These are phyloP conservation scores for Pseudonectria foliicola DNA, from an alignment of 2,329 filamentous ascomycete species.

Conservation along the genomic window DNA sequence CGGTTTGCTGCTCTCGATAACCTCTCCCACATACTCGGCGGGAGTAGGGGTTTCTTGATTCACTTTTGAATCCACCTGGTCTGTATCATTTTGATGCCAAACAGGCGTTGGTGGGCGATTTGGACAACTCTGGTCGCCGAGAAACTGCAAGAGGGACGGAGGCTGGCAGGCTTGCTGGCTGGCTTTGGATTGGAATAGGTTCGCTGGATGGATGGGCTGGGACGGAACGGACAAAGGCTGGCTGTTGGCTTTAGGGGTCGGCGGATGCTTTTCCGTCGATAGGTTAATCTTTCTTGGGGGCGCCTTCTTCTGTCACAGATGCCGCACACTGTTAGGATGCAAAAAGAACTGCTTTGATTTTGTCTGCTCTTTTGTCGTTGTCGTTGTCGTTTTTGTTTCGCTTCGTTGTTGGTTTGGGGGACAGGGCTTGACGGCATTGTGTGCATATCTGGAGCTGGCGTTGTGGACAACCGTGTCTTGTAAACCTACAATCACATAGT, in stretches of 20 bases:
- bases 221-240: conserved; percentile 3
- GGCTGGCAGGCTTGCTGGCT: not conserved
- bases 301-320: conserved; percentile 7
- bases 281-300: conserved; percentile 9
- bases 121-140: not conserved
- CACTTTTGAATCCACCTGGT: not conserved
- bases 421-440: not conserved
- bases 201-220: conserved; percentile 4
- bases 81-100: not conserved
- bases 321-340: conserved; percentile 10
- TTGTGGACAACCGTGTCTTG: too few species aligned
- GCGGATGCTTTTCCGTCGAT: conserved; percentile 8
- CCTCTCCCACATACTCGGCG: not conserved
- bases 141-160: not conserved
- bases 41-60: too few species aligned
- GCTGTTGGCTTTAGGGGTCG: conserved; percentile 5
- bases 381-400: too few species aligned
- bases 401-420: too few species aligned
- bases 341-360: conserved; percentile 5
- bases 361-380: too few species aligned
- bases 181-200: conserved; percentile 2
- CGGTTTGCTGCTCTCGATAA: conserved; percentile 7
- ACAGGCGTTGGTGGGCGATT: not conserved
- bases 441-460: too few species aligned
- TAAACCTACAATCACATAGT: not conserved